These are phyloP conservation scores for Epichloe sylvatica DNA, from an alignment of 2,329 filamentous ascomycete genomes.

Conservation along the genomic window DNA sequence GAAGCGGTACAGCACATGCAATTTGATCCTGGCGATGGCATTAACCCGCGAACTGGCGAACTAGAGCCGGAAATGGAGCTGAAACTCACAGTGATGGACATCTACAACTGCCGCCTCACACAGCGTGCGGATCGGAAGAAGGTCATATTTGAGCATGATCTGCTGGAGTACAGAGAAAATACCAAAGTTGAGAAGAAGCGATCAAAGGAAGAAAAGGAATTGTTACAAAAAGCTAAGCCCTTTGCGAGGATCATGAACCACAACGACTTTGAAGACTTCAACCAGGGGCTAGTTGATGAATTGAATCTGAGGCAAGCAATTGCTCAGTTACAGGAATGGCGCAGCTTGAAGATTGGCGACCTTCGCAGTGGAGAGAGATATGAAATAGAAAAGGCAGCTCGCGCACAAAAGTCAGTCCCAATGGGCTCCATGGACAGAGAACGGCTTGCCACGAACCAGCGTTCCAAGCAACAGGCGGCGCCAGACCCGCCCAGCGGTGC, in stretches of 20 bases:
- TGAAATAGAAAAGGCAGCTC: slow-evolving; percentile 69
- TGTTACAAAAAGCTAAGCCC: slow-evolving; percentile 86
- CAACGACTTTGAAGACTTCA: slow-evolving; percentile 75
- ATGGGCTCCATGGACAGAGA: slow-evolving; percentile 77
- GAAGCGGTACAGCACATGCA: slow-evolving; percentile 98
- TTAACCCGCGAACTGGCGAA: slow-evolving; percentile 71
- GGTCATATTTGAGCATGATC: slow-evolving; percentile 87
- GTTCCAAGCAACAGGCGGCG: slow-evolving; percentile 50
- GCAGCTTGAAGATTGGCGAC: slow-evolving; percentile 68
- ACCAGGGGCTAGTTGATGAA: slow-evolving; percentile 76
- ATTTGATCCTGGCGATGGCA: slow-evolving; percentile 88
- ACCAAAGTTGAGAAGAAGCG: slow-evolving; percentile 82
- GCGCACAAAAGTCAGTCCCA: slow-evolving; percentile 55
- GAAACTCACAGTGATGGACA: slow-evolving; percentile 95
- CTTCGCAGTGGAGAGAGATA: slow-evolving; percentile 82
- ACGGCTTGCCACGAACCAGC: slow-evolving; percentile 55
- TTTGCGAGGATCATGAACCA: slow-evolving; percentile 96
- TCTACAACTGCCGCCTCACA: slow-evolving; percentile 87
- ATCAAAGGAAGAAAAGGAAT: slow-evolving; percentile 85
- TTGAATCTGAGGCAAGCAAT: slow-evolving; percentile 85
- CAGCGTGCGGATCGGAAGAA: slow-evolving; percentile 89
- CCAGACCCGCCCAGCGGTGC: slow-evolving; percentile 63
- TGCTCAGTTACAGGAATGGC: slow-evolving; percentile 84
- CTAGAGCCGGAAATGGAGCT: slow-evolving; percentile 93
- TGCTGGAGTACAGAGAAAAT: slow-evolving; percentile 90